These are phyloP conservation scores for Penicillium samsonianum DNA, from an alignment of 495 filamentous ascomycete species.

Conservation along the genomic window DNA sequence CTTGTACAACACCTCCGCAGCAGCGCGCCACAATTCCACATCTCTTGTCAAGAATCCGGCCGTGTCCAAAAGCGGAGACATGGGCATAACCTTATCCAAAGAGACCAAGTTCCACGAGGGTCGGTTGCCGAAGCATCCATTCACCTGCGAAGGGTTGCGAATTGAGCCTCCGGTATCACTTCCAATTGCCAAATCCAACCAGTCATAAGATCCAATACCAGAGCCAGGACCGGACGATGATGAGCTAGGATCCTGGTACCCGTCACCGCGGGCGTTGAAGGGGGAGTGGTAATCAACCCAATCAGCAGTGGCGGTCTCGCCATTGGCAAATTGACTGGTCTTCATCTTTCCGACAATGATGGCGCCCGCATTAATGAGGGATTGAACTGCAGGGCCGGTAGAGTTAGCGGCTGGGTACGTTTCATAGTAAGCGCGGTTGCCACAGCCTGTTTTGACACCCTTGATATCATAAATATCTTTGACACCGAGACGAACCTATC, in stretches of 20 bases:
- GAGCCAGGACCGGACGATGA: conserved; percentile 42
- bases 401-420: neutral
- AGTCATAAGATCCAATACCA: conserved; percentile 39
- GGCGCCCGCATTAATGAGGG: neutral
- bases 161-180: conserved; percentile 45
- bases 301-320: conserved; percentile 26
- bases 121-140: neutral
- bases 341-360: neutral
- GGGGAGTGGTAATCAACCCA: conserved; percentile 45
- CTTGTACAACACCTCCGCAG: neutral
- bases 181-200: conserved; percentile 49
- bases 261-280: conserved; percentile 46
- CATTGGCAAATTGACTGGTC: neutral
- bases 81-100: neutral
- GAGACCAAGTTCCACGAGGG: neutral
- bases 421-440: neutral
- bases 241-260: conserved; percentile 40
- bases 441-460: neutral
- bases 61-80: neutral
- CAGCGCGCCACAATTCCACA: neutral
- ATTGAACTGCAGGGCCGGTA: neutral
- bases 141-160: neutral
- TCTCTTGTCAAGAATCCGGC: neutral
- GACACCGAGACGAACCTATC: neutral
- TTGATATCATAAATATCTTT: neutral